Percentiles rank a stretch among this genome's conserved stretches.
phyloP scores from a whole-genome alignment of 78 protist species.

The Cavenderia fasciculata region DNA sequence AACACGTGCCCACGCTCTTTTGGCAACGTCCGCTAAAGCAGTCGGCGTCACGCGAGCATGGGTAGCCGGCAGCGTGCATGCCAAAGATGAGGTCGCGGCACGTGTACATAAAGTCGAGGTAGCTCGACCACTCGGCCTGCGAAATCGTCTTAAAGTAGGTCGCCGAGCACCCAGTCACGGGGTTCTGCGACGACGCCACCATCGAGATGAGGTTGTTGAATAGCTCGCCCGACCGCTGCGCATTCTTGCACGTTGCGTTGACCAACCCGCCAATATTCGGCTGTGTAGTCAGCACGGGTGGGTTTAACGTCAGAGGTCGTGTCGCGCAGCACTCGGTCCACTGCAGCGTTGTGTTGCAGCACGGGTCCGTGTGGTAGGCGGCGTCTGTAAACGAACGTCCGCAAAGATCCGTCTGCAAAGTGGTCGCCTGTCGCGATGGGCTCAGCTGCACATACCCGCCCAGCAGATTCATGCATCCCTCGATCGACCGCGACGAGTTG shows the following conservation, averaged over 20 bases:
- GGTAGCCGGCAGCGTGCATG: background rate
- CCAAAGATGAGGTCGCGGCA: background rate
- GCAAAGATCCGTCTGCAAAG: background rate
- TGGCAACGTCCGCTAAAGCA: background rate
- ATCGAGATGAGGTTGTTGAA: background rate
- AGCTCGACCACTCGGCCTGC: background rate
- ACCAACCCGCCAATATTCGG: background rate
- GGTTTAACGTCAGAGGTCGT: background rate
- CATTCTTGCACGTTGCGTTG: background rate
- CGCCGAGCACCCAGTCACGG: background rate
- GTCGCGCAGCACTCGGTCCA: background rate
- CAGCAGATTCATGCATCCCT: background rate
- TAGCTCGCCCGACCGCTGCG: background rate
- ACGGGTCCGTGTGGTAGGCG: background rate
- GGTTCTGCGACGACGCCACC: background rate
- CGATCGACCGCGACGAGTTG: background rate
- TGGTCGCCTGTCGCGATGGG: background rate
- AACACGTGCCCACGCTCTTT: background rate
- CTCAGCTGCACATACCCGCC: background rate
- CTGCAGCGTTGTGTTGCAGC: background rate
- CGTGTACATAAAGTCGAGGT: background rate
- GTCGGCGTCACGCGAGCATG: background rate
- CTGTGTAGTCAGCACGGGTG: background rate
- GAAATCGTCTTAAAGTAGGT: background rate
- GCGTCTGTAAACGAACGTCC: background rate